phyloP scores from a whole-genome alignment of 129 eudicot genomes.

The Ambrosia trifida region DNA sequence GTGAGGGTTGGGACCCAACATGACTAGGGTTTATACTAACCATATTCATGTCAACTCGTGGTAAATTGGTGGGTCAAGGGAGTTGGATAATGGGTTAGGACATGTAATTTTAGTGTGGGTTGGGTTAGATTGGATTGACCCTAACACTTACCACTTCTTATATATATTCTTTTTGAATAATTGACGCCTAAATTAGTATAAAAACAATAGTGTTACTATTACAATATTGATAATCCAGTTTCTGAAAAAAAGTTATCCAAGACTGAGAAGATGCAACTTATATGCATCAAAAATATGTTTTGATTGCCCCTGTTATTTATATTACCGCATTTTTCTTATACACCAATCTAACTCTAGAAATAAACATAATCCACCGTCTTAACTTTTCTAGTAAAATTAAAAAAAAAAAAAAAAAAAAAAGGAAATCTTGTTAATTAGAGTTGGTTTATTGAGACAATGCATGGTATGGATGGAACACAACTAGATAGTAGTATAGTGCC shows the following conservation, averaged over 20 bases:
- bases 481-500: constrained; percentile 89
- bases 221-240: background rate
- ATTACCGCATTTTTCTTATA: background rate
- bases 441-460: constrained; percentile 70
- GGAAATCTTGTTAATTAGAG: no score
- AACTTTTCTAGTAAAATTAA: no score
- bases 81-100: background rate
- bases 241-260: background rate
- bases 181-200: no score
- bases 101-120: background rate
- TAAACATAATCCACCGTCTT: background rate
- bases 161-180: no score
- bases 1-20: background rate
- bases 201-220: background rate
- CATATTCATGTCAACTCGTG: constrained; percentile 93
- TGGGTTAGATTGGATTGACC: no score
- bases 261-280: background rate
- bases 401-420: no score
- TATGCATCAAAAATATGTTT: background rate
- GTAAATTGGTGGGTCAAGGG: background rate
- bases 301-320: background rate
- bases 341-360: background rate
- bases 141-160: no score
- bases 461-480: constrained; percentile 90
- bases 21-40: constrained; percentile 35